phyloP scores from a whole-genome alignment of 768 basidiomycete genomes.

The Tephrocybe sp. region DNA sequence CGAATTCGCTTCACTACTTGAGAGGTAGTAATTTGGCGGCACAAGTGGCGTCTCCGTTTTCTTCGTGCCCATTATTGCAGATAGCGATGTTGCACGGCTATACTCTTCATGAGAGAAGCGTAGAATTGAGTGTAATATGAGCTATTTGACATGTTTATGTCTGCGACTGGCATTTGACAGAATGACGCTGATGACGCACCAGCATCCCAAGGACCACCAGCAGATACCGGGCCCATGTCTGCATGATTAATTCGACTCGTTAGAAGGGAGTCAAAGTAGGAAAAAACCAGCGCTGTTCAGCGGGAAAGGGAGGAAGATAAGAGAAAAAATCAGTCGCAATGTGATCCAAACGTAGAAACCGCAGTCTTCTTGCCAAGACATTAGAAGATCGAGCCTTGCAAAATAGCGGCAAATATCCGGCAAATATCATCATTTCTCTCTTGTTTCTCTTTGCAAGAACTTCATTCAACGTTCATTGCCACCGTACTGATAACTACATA shows the following conservation, averaged over 20 bases:
- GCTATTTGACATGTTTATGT: slow-evolving; percentile 19
- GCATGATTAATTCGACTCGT: slow-evolving; percentile 10
- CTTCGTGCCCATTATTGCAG: slow-evolving; percentile 23
- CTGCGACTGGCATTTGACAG: neutral
- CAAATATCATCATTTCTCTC: no score
- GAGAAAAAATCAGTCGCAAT: no score
- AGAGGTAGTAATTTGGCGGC: slow-evolving; percentile 25
- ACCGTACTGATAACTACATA: no score
- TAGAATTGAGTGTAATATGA: slow-evolving; percentile 41
- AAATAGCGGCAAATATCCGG: neutral
- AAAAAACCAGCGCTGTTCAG: neutral
- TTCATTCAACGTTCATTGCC: no score
- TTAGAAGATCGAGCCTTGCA: no score
- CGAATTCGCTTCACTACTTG: neutral
- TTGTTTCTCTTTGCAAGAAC: no score
- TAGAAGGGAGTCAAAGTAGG: neutral
- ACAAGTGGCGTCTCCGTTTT: slow-evolving; percentile 24
- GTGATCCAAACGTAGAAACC: no score
- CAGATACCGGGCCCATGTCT: slow-evolving; percentile 19
- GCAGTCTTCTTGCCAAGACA: no score
- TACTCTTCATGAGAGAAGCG: slow-evolving; percentile 46
- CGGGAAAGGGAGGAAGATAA: neutral
- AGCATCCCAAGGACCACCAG: slow-evolving; percentile 17
- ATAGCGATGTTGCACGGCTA: slow-evolving; percentile 41
- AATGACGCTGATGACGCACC: slow-evolving; percentile 12